Percentiles rank a stretch among this genome's conserved stretches.
Evolutionary conservation across 345 rosid species (phyloP).

Genomic region (Pseudoturritis turrita): DNA sequence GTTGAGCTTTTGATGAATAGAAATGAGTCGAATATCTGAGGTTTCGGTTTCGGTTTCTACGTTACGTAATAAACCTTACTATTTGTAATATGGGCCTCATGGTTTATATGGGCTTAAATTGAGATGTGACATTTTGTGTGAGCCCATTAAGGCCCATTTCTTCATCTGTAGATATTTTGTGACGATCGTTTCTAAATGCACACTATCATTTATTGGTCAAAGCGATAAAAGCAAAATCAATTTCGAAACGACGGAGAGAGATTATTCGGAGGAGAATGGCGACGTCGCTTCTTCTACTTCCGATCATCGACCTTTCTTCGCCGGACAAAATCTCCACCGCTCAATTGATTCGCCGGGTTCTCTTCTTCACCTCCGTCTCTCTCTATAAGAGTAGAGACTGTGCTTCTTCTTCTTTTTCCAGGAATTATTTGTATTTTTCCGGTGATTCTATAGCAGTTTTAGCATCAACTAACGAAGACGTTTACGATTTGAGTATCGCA

Average conservation of each 20-base stretch:
- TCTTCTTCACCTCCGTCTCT: not conserved
- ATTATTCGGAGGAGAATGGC: not conserved
- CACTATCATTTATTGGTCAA: not conserved
- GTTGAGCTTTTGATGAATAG: too few relatives aligned
- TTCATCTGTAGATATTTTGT: not conserved
- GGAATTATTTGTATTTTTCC: not conserved
- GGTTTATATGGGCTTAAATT: too few relatives aligned
- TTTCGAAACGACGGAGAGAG: not conserved
- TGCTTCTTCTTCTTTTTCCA: not conserved
- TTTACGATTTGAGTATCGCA: not conserved
- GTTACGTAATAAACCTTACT: too few relatives aligned
- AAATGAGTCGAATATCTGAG: too few relatives aligned
- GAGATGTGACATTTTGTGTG: too few relatives aligned
- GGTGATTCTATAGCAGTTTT: not conserved
- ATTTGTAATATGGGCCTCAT: too few relatives aligned
- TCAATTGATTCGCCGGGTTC: constrained; percentile 50
- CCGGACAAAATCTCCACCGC: constrained; percentile 43
- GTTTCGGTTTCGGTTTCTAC: too few relatives aligned
- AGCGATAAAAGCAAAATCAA: not conserved
- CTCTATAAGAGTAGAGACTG: not conserved
- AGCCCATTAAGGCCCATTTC: too few relatives aligned
- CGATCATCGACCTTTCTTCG: constrained; percentile 47
- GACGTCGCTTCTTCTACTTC: constrained; percentile 34
- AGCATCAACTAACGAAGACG: not conserved
- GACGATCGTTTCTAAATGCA: too few relatives aligned